Evolutionary conservation across 148 eudicot species (phyloP), one percentile per base, ranked within the genome.

Genomic region (Suaeda aralocaspica): DNA sequence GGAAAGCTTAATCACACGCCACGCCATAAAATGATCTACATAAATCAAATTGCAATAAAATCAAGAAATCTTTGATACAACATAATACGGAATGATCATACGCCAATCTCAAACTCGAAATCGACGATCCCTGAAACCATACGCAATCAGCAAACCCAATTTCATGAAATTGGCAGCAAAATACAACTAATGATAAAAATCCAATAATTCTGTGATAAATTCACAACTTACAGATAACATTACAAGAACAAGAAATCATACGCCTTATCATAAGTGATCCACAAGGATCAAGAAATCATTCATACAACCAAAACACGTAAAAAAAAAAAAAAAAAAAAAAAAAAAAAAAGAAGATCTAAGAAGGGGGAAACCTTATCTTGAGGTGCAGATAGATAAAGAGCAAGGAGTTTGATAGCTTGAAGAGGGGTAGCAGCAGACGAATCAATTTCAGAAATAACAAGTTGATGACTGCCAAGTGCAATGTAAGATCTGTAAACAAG

Each of bases 331-430:
- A 33, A 48, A 25, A 16, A 12, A 22, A 44, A 30, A 3, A 10
- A 34, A 13, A 56, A 64, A 7, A 51, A 1, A 5, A 10, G n/a
- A 33, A 75, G 80, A 81, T 78, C 84, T 68, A 12, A 61, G 29
- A 22, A 28, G 30, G 46, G 21, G 8, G 14, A 13, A 45, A 90
- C 98, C 96, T 92, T 90, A 29, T 84, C 82, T 7, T 70, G 78
- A 22, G 94, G 79, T 26, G 78, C 67, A 1, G 89, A 81, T 8
- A 92, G 85, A 77, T 90, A 92, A 58, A 90, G 62, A 28, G 98
- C 98, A 10, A 92, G 92, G 82, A 90, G 77, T 74, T 92, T 92
- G 45, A 92, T 94, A 6, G 98, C 94, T 67, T 92, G 98, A 28
- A 90, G 94, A 44, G 98, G 84, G 18, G 98, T 90, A 1, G 98